Evolutionary conservation across 495 filamentous ascomycete species (phyloP).

Genomic region (Sordaria brevicollis): DNA sequence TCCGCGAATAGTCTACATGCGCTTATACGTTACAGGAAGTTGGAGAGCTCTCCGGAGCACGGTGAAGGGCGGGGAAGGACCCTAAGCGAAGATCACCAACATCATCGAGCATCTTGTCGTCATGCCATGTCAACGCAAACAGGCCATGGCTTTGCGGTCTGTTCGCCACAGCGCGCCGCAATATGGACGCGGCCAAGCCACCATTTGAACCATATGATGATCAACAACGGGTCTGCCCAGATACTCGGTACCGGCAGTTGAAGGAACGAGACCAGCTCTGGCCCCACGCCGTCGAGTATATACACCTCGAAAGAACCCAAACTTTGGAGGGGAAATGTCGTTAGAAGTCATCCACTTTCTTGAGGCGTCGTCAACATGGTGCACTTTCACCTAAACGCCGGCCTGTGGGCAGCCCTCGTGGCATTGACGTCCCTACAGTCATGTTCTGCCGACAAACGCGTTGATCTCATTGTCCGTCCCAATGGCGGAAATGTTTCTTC

Average conservation of each 20-base stretch:
- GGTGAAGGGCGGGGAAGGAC: background rate
- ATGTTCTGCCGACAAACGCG: slow-evolving; percentile 3
- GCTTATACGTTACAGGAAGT: background rate
- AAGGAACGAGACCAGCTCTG: background rate
- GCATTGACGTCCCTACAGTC: background rate
- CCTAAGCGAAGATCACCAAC: background rate
- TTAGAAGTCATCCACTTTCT: background rate
- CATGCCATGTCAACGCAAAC: background rate
- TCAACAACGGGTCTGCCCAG: background rate
- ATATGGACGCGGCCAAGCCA: background rate
- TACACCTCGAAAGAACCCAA: background rate
- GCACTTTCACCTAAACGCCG: background rate
- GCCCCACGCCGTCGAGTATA: background rate
- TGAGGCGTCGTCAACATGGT: background rate
- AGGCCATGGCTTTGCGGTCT: background rate
- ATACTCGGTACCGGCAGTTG: background rate
- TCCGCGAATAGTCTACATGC: background rate
- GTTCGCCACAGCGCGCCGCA: background rate
- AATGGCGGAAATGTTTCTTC: slow-evolving; percentile 27
- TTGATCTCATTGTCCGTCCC: slow-evolving; percentile 22
- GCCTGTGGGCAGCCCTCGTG: background rate
- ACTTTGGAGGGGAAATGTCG: background rate
- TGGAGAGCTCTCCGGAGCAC: background rate
- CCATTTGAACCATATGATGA: background rate
- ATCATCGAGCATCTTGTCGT: background rate